Evolutionary conservation across 805 yeast species (phyloP), one percentile per base, ranked within the genome.

Genomic region (Saccharomycopsis malanga): DNA sequence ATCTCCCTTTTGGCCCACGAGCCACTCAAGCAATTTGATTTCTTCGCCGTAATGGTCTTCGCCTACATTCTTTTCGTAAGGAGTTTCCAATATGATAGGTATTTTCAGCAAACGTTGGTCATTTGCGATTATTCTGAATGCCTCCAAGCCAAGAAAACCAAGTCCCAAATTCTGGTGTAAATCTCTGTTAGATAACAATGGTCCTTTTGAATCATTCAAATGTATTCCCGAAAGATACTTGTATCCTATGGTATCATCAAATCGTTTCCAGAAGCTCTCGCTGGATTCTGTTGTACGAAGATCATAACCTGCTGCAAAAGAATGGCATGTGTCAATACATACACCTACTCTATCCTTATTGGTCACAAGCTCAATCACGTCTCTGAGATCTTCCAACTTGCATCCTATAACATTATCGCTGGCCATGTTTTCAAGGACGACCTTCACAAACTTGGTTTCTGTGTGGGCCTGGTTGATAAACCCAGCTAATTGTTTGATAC

Each of bases 301-400:
- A 60, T 93, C 97, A 61, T 86, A 89, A 1, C 98, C 98, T 1
- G 98, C 96, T 0, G 98, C 96, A 69, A 86, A 88, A 0, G 96
- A 72, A 63, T 93, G 98, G 61, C 98, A 93, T 0, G 98, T 93
- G 62, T 93, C 98, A 14, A 93, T 73, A 61, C 98, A 93, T 1
- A 93, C 95, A 3, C 98, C 98, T n/a, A 93, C 81, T 48, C 98
- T 72, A 1, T 66, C 60, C 62, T 89, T 89, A 58, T 88, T 76
- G 1, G 87, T 83, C n/a, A 93, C 76, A 70, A 78, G 59, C 32
- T 76, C 82, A 38, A 93, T 87, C 14, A 93, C 89, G 20, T 73
- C 75, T 24, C 73, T 69, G 41, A 93, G 69, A 58, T 93, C 98
- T 54, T 83, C 78, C 24, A 91, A 65, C 36, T 75, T 70, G 2